Conservation (phyloP, 2,329 filamentous ascomycete species). For the Byssochlamys sp. region DNA sequence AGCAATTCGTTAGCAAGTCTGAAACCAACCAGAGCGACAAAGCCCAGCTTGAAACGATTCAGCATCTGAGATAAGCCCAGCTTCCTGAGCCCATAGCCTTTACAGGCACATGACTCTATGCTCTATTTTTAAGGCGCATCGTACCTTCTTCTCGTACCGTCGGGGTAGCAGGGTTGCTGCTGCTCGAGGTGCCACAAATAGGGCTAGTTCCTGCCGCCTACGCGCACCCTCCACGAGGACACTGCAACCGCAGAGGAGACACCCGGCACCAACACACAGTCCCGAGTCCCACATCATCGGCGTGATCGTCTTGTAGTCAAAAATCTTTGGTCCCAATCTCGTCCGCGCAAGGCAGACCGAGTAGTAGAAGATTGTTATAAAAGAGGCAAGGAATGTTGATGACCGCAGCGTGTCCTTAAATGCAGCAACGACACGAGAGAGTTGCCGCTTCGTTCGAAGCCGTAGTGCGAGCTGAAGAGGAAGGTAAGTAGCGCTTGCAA, state of each 20-base stretch:
- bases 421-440: constrained; percentile 40
- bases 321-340: constrained; percentile 58
- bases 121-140: constrained; percentile 3
- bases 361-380: constrained; percentile 75
- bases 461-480: constrained; percentile 62
- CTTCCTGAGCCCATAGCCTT: not conserved
- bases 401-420: constrained; percentile 56
- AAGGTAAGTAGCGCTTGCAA: constrained; percentile 66
- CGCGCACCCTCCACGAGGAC: constrained; percentile 59
- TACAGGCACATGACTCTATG: not conserved
- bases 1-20: constrained; percentile 9
- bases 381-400: constrained; percentile 66
- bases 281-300: constrained; percentile 49
- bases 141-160: constrained; percentile 48
- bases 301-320: constrained; percentile 47
- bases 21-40: not conserved
- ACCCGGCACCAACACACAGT: constrained; percentile 62
- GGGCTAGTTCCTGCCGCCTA: constrained; percentile 62
- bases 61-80: not conserved
- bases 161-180: constrained; percentile 65
- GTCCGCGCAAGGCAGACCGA: constrained; percentile 70
- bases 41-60: not conserved
- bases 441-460: constrained; percentile 41
- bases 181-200: constrained; percentile 73
- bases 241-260: constrained; percentile 70